Base-by-base conservation (phyloP, 176 grass and related monocot species). In the Aegilops longissima region DNA sequence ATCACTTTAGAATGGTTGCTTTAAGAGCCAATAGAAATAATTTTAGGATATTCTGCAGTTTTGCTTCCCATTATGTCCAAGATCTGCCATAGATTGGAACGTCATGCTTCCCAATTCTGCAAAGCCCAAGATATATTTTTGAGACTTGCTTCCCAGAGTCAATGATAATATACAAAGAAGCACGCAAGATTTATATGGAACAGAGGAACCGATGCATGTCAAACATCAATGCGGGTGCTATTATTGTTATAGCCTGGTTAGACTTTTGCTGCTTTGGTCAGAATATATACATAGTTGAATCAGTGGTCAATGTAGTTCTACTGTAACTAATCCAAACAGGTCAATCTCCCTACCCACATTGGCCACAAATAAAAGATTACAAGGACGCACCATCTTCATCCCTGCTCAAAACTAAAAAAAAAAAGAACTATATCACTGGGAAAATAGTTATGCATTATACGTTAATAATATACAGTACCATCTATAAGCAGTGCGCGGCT, bases 21-120 rank as follows among this genome's bases (percentile, higher is more conserved):
- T 94, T 68, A 95, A 73, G 78, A 86, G 84, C 47, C 66, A 56
- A 45, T 30, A 27, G 81, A 34, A 36, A 79, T 82, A 51, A 91
- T 16, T 86, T 91, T 91, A 10, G 88, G 82, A 61, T 83, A 63
- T 42, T 87, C 82, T 87, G 86, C 66, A 78, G 71, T 63, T 76
- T 84, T 67, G 84, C 87, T 61, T 92, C 92, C 92, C 95, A 97
- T 86, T 97, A 90, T 45, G 81, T 94, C 95, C 95, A 97, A 10
- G 95, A 97, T 54, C 92, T 92, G 81, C 90, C 95, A 76, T 91
- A 97, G 54, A 97, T 90, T 66, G 95, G 92, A 87, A 91, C 42
- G 51, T 94, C 87, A 56, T 78, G 65, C 58, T 79, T 94, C 58
- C 95, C 90, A 36, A 97, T 78, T 25, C 80, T 93, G 75, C 93